Conservation (phyloP, 2,329 filamentous ascomycete genomes). For the Pseudopyricularia javanii region DNA sequence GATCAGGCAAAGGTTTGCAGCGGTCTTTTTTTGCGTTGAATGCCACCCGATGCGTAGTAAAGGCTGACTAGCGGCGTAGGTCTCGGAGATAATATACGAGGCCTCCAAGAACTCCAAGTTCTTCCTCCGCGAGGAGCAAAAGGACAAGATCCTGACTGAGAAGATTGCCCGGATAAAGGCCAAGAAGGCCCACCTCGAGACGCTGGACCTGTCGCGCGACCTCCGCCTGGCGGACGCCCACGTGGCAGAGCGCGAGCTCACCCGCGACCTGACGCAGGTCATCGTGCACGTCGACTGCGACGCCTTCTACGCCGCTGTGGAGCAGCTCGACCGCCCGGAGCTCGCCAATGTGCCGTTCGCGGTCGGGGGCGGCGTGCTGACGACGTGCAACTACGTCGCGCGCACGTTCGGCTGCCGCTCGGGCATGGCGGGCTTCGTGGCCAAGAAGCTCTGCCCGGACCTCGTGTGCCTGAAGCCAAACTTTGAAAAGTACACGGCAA, state of each 20-base stretch:
- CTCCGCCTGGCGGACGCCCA: slow-evolving; percentile 68
- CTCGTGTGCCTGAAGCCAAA: slow-evolving; percentile 74
- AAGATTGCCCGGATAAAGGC: slow-evolving; percentile 74
- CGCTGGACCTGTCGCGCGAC: slow-evolving; percentile 60
- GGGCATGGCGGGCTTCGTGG: slow-evolving; percentile 93
- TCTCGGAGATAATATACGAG: slow-evolving; percentile 94
- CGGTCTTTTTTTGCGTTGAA: too few relatives aligned
- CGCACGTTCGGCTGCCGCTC: slow-evolving; percentile 82
- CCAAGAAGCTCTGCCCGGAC: slow-evolving; percentile 82
- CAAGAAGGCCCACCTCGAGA: slow-evolving; percentile 65
- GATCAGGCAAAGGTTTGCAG: slow-evolving; percentile 73
- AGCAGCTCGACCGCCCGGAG: slow-evolving; percentile 73
- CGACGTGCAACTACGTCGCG: slow-evolving; percentile 75
- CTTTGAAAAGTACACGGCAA: slow-evolving; percentile 81
- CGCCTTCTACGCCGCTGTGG: slow-evolving; percentile 93
- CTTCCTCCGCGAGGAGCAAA: slow-evolving; percentile 80
- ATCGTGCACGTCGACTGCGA: slow-evolving; percentile 94
- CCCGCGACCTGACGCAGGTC: slow-evolving; percentile 69
- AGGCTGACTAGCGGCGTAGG: slow-evolving; percentile 27
- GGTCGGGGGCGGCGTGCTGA: slow-evolving; percentile 59
- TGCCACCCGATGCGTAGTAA: too few relatives aligned
- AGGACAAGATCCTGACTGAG: slow-evolving; percentile 68
- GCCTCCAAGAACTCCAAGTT: slow-evolving; percentile 94
- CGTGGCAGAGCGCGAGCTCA: slow-evolving; percentile 65
- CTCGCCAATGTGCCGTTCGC: slow-evolving; percentile 81